Evolutionary conservation across 116 monocot species (phyloP).

Genomic region (Iris pallida): DNA sequence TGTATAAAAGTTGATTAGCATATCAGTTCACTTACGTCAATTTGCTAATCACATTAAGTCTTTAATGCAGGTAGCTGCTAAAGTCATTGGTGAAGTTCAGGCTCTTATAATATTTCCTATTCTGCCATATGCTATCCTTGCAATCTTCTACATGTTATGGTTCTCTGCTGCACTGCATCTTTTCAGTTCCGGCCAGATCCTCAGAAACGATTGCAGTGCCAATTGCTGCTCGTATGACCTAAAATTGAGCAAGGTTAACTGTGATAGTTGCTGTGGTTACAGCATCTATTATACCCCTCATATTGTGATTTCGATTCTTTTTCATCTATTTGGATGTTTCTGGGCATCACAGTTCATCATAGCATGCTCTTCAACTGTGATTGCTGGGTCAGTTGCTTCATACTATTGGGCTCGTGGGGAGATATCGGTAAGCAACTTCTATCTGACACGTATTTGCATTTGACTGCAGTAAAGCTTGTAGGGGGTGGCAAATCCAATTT

Average conservation of each 20-base stretch:
- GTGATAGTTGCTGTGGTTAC: slow-evolving; percentile 94
- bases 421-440: slow-evolving; percentile 64
- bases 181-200: slow-evolving; percentile 90
- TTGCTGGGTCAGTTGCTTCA: slow-evolving; percentile 97
- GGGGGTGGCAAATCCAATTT: no score
- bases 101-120: slow-evolving; percentile 91
- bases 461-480: no score
- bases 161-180: slow-evolving; percentile 90
- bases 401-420: slow-evolving; percentile 97
- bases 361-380: slow-evolving; percentile 81
- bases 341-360: slow-evolving; percentile 97
- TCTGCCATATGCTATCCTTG: slow-evolving; percentile 76
- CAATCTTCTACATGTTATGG: slow-evolving; percentile 98
- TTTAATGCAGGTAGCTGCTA: slow-evolving; percentile 86
- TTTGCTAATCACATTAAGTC: background rate
- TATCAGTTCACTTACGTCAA: no score
- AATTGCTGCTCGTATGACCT: slow-evolving; percentile 94
- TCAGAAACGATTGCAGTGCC: slow-evolving; percentile 75
- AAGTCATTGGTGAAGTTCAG: slow-evolving; percentile 98
- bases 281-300: slow-evolving; percentile 83
- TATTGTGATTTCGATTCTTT: slow-evolving; percentile 82
- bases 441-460: background rate
- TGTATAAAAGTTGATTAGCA: no score
- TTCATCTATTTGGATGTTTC: slow-evolving; percentile 92
- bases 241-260: slow-evolving; percentile 69